Conservation (phyloP, 768 basidiomycete species). For the Collybia sordida region DNA sequence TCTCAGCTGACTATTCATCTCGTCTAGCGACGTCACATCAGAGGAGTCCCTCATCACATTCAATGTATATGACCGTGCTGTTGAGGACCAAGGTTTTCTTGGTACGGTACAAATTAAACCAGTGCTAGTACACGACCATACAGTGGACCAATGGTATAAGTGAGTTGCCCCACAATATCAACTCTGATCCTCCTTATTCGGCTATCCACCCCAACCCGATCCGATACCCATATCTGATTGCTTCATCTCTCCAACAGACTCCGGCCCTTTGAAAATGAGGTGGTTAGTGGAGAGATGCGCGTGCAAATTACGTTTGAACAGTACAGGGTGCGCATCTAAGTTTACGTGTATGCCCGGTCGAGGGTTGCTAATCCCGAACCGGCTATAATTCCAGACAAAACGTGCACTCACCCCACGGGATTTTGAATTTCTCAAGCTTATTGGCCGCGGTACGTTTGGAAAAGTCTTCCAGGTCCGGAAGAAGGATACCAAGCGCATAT, state of each 20-base stretch:
- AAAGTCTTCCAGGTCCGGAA: conserved; percentile 99
- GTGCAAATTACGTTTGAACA: conserved; percentile 94
- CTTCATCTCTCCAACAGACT: conserved; percentile 46
- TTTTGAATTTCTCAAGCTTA: conserved; percentile 98
- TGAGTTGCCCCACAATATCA: conserved; percentile 40
- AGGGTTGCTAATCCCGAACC: conserved; percentile 11
- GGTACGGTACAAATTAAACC: conserved; percentile 93
- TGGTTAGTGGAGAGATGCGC: conserved; percentile 90
- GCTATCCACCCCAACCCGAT: conserved; percentile 13
- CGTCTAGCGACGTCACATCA: conserved; percentile 87
- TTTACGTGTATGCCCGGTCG: too few relatives aligned
- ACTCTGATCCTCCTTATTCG: conserved; percentile 10
- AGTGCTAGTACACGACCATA: conserved; percentile 86
- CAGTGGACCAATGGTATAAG: conserved; percentile 98
- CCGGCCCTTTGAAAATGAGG: conserved; percentile 73
- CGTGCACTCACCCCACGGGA: conserved; percentile 89
- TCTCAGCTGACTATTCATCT: conserved; percentile 16
- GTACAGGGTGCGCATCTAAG: conserved; percentile 60
- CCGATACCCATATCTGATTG: conserved; percentile 9
- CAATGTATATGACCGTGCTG: conserved; percentile 89
- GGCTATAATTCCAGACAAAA: conserved; percentile 56
- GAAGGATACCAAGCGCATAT: conserved; percentile 96
- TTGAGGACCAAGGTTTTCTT: conserved; percentile 83
- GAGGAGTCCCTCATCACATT: conserved; percentile 80
- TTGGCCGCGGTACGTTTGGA: conserved; percentile 97